phyloP scores from a whole-genome alignment of 768 basidiomycete species.

The Strobilomyces echinocephalus region DNA sequence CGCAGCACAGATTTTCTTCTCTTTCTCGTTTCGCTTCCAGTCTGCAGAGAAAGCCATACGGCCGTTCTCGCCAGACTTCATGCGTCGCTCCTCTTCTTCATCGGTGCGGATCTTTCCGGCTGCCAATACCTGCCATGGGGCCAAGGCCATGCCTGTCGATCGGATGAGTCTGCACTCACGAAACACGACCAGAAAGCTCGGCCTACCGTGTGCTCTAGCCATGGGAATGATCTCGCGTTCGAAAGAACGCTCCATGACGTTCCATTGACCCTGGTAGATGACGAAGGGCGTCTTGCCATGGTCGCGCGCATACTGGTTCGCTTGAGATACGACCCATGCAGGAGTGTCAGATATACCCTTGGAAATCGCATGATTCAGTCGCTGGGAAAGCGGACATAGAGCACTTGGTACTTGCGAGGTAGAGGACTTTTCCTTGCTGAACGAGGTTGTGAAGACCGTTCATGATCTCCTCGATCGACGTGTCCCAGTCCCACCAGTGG shows the following conservation, averaged over 20 bases:
- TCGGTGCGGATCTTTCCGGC: constrained; percentile 29
- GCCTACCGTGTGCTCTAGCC: constrained; percentile 24
- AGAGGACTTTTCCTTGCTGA: constrained; percentile 40
- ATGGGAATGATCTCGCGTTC: constrained; percentile 43
- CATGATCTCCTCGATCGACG: constrained; percentile 44
- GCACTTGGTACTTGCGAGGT: constrained; percentile 22
- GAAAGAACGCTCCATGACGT: constrained; percentile 33
- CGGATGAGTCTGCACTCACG: background rate
- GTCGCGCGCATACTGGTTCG: constrained; percentile 39
- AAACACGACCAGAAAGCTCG: background rate
- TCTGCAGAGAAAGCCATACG: constrained; percentile 19
- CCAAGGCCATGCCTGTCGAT: constrained; percentile 30
- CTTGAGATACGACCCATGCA: constrained; percentile 38
- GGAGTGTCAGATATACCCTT: constrained; percentile 33
- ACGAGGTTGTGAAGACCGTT: constrained; percentile 41
- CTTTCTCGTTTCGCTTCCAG: constrained; percentile 34
- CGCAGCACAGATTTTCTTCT: constrained; percentile 31
- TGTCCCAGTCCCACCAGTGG: constrained; percentile 49
- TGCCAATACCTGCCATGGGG: constrained; percentile 36
- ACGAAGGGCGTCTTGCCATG: constrained; percentile 43
- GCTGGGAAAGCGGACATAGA: background rate
- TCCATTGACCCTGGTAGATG: constrained; percentile 42
- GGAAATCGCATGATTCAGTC: background rate
- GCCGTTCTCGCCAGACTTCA: constrained; percentile 35
- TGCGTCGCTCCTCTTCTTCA: constrained; percentile 27